Conservation (phyloP, 257 asterid species). For the Solanum raphanifolium region DNA sequence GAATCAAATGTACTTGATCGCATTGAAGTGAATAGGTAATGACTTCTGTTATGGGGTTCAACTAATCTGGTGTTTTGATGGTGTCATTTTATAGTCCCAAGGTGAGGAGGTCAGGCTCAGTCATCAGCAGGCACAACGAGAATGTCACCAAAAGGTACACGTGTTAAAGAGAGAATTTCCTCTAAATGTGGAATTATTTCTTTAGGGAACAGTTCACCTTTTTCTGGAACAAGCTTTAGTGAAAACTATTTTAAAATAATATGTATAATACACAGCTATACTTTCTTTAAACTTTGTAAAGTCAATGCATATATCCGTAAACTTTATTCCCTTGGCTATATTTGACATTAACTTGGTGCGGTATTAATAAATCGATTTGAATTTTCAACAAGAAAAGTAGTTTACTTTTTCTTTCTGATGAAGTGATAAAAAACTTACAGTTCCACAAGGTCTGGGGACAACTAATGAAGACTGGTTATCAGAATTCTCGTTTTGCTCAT, state of each 20-base stretch:
- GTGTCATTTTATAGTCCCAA: constrained; percentile 30
- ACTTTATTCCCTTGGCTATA: not conserved
- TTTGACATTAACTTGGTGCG: not conserved
- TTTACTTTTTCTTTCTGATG: not conserved
- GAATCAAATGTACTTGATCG: not conserved
- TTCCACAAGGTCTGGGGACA: constrained; percentile 98
- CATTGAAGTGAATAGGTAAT: not conserved
- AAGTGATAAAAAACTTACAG: constrained; percentile 30
- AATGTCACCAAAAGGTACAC: constrained; percentile 60
- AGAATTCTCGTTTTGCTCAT: constrained; percentile 95
- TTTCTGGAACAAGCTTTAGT: not conserved
- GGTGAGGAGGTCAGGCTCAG: constrained; percentile 51
- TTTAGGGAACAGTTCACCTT: not conserved
- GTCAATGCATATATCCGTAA: not conserved
- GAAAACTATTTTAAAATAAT: not conserved
- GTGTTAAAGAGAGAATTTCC: not conserved
- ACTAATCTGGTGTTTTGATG: not conserved
- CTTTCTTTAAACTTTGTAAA: not conserved
- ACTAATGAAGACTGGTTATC: constrained; percentile 94
- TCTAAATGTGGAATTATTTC: not conserved
- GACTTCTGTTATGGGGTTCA: not conserved
- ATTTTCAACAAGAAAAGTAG: not conserved
- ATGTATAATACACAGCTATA: not conserved
- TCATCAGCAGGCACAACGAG: constrained; percentile 76
- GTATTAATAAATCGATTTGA: not conserved